phyloP scores from a whole-genome alignment of 805 yeast genomes.

The Suhomyces vadensis region DNA sequence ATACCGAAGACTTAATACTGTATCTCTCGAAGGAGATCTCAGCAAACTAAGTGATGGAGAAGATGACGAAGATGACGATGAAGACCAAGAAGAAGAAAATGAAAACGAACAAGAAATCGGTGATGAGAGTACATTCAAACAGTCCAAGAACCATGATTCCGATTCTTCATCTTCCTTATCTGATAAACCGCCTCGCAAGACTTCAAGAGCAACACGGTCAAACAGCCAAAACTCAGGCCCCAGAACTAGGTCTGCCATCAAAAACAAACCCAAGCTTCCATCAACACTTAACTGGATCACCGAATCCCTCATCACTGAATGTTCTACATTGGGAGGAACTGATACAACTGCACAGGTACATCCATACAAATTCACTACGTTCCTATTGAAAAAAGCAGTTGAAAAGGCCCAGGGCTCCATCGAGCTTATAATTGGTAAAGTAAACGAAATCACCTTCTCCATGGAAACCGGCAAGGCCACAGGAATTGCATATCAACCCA shows the following conservation, averaged over 20 bases:
- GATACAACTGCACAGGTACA: conserved; percentile 96
- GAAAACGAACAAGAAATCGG: conserved; percentile 19
- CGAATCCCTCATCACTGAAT: conserved; percentile 60
- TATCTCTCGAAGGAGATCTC: conserved; percentile 83
- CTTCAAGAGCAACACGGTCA: conserved; percentile 35
- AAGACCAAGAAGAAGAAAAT: conserved; percentile 24
- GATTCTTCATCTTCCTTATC: conserved; percentile 15
- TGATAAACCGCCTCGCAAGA: conserved; percentile 38
- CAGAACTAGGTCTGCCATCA: conserved; percentile 3
- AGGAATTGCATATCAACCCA: conserved; percentile 67
- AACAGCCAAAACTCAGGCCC: conserved; percentile 4
- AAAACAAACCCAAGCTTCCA: conserved; percentile 44
- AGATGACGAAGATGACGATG: conserved; percentile 12
- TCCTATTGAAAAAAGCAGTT: conserved; percentile 73
- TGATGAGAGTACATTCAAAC: conserved; percentile 13
- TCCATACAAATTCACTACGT: conserved; percentile 91
- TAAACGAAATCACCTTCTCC: conserved; percentile 61
- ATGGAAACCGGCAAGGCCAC: conserved; percentile 65
- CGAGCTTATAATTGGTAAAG: conserved; percentile 85
- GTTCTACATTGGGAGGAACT: conserved; percentile 79
- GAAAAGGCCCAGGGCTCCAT: conserved; percentile 68
- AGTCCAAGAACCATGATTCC: conserved; percentile 14
- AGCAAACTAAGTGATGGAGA: conserved; percentile 23
- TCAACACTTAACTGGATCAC: conserved; percentile 75
- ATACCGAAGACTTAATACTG: conserved; percentile 82